These are phyloP conservation scores for Plasmopara halstedii DNA, from an alignment of 352 stramenopile genomes.

Conservation along the genomic window DNA sequence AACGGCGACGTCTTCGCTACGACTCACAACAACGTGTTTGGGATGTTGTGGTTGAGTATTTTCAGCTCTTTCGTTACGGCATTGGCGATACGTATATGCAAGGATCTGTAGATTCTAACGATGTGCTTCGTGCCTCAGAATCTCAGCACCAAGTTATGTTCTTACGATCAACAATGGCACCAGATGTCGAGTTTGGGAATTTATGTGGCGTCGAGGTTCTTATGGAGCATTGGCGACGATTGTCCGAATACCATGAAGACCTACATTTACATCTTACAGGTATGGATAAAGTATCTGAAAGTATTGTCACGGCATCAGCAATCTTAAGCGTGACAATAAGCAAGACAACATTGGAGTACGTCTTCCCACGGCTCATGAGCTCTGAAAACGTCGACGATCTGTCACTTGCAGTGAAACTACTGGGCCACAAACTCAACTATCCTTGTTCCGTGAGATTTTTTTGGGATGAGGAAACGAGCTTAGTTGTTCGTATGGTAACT, in stretches of 20 bases:
- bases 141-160: slow-evolving; percentile 37
- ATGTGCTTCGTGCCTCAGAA: slow-evolving; percentile 14
- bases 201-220: slow-evolving; percentile 18
- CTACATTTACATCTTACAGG: slow-evolving; percentile 26
- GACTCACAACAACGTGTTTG: slow-evolving; percentile 17
- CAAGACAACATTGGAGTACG: slow-evolving; percentile 22
- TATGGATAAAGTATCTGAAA: slow-evolving; percentile 28
- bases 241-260: slow-evolving; percentile 28
- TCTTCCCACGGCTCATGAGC: slow-evolving; percentile 30
- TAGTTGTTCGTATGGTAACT: slow-evolving; percentile 19
- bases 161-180: slow-evolving; percentile 27
- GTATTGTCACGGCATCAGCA: slow-evolving; percentile 18
- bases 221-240: slow-evolving; percentile 31
- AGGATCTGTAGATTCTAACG: slow-evolving; percentile 1
- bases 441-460: slow-evolving; percentile 27
- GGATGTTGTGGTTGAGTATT: slow-evolving; percentile 31
- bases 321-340: slow-evolving; percentile 24
- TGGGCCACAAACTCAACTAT: slow-evolving; percentile 22
- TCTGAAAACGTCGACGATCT: slow-evolving; percentile 25
- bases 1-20: slow-evolving; percentile 20
- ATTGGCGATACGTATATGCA: slow-evolving; percentile 12
- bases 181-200: slow-evolving; percentile 27
- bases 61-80: slow-evolving; percentile 24
- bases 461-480: slow-evolving; percentile 30
- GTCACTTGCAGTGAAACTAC: slow-evolving; percentile 23